Percentiles rank a stretch among this genome's conserved stretches.
Evolutionary conservation across 225 moss, liverwort and hornwort species (phyloP).

Genomic region (Polytrichum formosum): DNA sequence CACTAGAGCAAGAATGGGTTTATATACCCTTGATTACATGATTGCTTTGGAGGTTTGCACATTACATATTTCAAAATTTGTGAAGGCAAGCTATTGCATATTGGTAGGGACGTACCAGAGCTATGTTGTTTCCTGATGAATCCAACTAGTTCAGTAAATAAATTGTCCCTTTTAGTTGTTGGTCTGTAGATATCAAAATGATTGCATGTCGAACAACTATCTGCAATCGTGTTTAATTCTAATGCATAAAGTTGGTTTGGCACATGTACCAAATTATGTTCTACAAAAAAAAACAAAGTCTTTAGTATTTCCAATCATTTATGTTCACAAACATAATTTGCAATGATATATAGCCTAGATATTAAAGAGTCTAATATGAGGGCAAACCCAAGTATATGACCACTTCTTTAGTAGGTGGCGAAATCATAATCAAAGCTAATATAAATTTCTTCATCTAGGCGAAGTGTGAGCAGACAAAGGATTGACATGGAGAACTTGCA

Average conservation of each 20-base stretch:
- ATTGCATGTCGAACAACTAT: slow-evolving; percentile 20
- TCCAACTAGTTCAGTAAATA: slow-evolving; percentile 20
- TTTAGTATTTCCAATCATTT: not conserved
- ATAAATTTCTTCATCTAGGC: not conserved
- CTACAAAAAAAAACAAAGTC: not conserved
- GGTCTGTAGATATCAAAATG: slow-evolving; percentile 39
- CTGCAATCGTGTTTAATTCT: slow-evolving; percentile 21
- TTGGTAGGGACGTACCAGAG: slow-evolving; percentile 14
- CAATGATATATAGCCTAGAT: not conserved
- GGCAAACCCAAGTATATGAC: not conserved
- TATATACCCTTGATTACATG: too few species aligned
- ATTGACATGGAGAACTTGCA: not conserved
- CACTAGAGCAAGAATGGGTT: too few species aligned
- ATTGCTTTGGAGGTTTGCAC: too few species aligned
- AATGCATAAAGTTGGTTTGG: slow-evolving; percentile 22
- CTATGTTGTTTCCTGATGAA: slow-evolving; percentile 41
- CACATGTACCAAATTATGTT: slow-evolving; percentile 19
- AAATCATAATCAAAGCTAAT: not conserved
- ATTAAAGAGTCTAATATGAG: not conserved
- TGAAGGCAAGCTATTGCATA: not conserved
- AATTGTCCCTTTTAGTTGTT: slow-evolving; percentile 11
- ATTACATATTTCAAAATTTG: too few species aligned
- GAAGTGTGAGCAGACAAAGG: not conserved
- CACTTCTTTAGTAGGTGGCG: too few species aligned
- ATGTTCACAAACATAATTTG: not conserved